Evolutionary conservation across 2,329 filamentous ascomycete species (phyloP).

Genomic region (Biscogniauxia marginata): DNA sequence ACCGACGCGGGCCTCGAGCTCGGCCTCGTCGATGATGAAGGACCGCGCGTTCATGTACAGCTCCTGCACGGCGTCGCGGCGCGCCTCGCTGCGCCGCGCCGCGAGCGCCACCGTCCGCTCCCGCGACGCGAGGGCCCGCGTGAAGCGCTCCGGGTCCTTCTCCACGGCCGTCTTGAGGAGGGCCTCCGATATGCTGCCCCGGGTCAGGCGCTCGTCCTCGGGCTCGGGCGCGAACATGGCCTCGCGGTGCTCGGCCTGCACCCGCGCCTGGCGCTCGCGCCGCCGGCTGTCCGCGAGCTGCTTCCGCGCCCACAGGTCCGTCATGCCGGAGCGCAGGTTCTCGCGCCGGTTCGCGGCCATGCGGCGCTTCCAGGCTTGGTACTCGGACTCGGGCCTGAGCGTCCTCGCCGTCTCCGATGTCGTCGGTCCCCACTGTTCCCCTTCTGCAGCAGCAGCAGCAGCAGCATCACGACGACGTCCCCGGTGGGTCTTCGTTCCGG

Average conservation of each 20-base stretch:
- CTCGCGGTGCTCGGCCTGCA: constrained; percentile 45
- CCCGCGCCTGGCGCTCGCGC: constrained; percentile 41
- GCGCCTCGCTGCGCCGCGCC: constrained; percentile 54
- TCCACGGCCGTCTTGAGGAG: constrained; percentile 51
- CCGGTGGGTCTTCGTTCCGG: too few relatives aligned
- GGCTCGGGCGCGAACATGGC: constrained; percentile 64
- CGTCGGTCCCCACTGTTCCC: too few relatives aligned
- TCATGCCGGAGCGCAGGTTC: constrained; percentile 70
- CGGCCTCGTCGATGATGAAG: constrained; percentile 81
- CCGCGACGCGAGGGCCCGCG: constrained; percentile 46
- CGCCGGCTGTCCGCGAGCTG: constrained; percentile 38
- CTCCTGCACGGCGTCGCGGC: constrained; percentile 73
- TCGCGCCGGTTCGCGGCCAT: constrained; percentile 71
- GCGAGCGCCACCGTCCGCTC: constrained; percentile 43
- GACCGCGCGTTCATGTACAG: constrained; percentile 84
- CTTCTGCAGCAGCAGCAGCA: too few relatives aligned
- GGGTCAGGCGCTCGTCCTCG: constrained; percentile 75
- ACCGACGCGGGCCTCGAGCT: constrained; percentile 73
- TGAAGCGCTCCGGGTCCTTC: constrained; percentile 62
- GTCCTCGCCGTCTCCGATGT: constrained; percentile 25
- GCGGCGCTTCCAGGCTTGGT: constrained; percentile 63
- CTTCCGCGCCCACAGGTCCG: constrained; percentile 68
- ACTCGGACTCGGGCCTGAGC: constrained; percentile 24
- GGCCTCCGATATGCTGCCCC: constrained; percentile 59
- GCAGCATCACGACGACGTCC: too few relatives aligned